Evolutionary conservation across 345 rosid species (phyloP).

Genomic region (Populus ilicifolia): DNA sequence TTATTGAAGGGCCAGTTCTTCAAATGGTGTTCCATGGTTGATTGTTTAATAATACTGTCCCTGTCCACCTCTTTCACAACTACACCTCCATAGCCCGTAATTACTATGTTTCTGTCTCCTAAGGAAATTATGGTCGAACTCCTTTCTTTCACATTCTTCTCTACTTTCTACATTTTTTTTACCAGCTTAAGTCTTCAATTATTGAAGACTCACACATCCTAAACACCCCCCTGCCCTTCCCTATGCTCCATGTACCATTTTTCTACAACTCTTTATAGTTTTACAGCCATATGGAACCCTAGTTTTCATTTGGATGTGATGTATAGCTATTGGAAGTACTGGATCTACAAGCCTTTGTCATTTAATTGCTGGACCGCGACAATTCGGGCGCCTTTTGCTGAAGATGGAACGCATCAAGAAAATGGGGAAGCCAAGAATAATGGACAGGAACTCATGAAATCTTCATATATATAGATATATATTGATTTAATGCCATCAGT

Average conservation of each 20-base stretch:
- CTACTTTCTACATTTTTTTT: not conserved
- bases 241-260: not conserved
- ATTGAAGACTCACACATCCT: not conserved
- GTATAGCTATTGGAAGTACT: not conserved
- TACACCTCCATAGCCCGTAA: constrained; percentile 19
- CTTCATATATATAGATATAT: not conserved
- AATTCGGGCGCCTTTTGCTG: not conserved
- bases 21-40: constrained; percentile 25
- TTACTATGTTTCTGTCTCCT: constrained; percentile 11
- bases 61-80: constrained; percentile 22
- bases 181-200: not conserved
- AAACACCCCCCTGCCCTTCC: not conserved
- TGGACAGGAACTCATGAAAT: not conserved
- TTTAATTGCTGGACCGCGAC: not conserved
- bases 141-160: constrained; percentile 1
- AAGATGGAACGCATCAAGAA: constrained; percentile 1
- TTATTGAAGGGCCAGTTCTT: constrained; percentile 45
- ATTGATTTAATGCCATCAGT: not conserved
- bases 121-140: constrained; percentile 4
- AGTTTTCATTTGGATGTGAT: not conserved
- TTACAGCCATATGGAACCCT: not conserved
- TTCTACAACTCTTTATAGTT: not conserved
- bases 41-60: constrained; percentile 35
- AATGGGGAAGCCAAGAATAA: not conserved
- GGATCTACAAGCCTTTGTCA: not conserved